Evolutionary conservation across 495 filamentous ascomycete species (phyloP), one percentile per base, ranked within the genome.

Genomic region (Lepidopterella palustris): DNA sequence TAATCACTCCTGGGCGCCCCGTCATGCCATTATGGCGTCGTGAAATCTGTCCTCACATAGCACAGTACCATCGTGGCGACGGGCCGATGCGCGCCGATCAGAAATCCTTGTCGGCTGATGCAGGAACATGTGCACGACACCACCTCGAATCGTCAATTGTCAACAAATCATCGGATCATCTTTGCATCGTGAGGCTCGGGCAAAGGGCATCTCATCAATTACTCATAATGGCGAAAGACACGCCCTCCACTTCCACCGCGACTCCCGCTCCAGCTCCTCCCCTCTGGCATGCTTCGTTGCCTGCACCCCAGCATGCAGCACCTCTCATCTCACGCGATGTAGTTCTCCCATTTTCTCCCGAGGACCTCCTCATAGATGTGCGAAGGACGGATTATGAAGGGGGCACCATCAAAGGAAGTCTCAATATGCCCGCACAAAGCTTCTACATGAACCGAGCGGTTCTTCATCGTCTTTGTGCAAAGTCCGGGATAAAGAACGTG

Each of bases 341-440:
- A 5, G 64, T 29, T 25, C 57, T 66, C 21, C 26, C 50, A n/a
- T 47, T 35, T 0, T 61, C 60, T n/a, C 57, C 57, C 5, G n/a
- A 40, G 6, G 59, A 69, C 29, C 65, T 73, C 29, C 66, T 73
- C 32, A 52, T 74, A 5, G 72, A 74, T 61, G 70, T 73, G 11
- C 67, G 72, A 5, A 61, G 72, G 9, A 74, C 69, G 4, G 72
- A 74, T 60, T 74, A 70, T 57, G 70, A 81, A 75, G 62, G 76
- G 67, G 54, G 78, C 64, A 45, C 71, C 60, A 73, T 82, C 71
- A 62, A 75, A 61, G 53, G 79, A 65, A 61, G 69, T 66, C 54
- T 80, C 45, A 80, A 80, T 62, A 52, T 80, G 18, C 76, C 78
- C 2, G 78, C 78, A 0, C 78, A 80, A 40, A 73, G 71, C 53